Base-by-base conservation (phyloP, 2,329 filamentous ascomycete species). In the Cytospora schulzeri region DNA sequence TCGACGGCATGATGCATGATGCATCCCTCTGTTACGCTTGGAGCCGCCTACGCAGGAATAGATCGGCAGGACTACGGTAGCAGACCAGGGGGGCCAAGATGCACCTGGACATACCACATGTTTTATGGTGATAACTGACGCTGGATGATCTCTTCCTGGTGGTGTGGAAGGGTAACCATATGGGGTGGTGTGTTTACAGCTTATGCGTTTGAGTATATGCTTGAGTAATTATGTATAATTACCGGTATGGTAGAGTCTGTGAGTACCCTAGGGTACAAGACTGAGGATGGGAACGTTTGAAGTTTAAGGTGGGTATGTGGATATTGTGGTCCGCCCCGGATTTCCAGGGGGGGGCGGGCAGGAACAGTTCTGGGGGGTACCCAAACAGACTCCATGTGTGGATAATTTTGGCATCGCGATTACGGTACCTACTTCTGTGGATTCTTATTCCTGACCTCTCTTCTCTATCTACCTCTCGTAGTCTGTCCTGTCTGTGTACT, bases 321-420 rank as follows among this genome's bases (percentile, higher is more conserved):
- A 24, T n/a, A 14, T n/a, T 48, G 19, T 54, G 53, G 52, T 26
- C 59, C 54, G 48, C 63, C 63, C 61, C 57, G 57, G 62, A 64
- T 64, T 55, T 57, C 51, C 28, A 50, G 58, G 53, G 64, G 61
- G 48, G 31, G 58, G 53, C 61, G 61, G 48, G 31, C n/a, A 31
- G 31, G 56, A 48, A 31, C 26, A 35, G 53, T 31, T 51, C 41
- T 33, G 6, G 6, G 3, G 31, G 31, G 31, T 7, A 33, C 31
- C 31, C 31, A 33, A 8, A 33, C 31, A 33, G 31, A 26, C 38
- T 19, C 29, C 33, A 29, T 19, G 22, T 55, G 52, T 29, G 26
- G 33, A 19, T 29, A 17, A n/a, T 33, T 9, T 7, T 35, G 33
- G 29, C 29, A 29, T 29, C 29, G 29, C 29, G 29, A 29, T 29